Percentiles rank a stretch among this genome's conserved stretches.
phyloP scores from a whole-genome alignment of 148 eudicot genomes.

The Rhododendron williamsianum region DNA sequence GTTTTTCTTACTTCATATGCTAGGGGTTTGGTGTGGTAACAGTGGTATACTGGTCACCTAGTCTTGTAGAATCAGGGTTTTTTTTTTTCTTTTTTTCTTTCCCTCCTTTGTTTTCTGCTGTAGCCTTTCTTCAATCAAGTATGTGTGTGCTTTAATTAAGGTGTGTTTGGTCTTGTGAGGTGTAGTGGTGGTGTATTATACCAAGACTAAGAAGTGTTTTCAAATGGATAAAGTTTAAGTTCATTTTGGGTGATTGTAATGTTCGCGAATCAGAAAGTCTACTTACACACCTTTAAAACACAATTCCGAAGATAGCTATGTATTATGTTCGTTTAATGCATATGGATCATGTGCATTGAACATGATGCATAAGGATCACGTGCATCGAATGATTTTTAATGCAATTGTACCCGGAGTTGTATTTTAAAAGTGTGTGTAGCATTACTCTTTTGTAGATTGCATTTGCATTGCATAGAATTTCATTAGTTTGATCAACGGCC shows the following conservation, averaged over 20 bases:
- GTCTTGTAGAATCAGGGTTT: neutral
- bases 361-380: no score
- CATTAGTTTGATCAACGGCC: neutral
- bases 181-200: neutral
- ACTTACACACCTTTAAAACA: no score
- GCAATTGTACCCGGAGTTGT: no score
- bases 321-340: no score
- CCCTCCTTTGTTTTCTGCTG: neutral
- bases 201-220: neutral
- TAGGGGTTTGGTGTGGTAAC: conserved; percentile 9
- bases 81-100: neutral
- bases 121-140: neutral
- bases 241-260: neutral
- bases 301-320: no score
- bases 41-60: neutral
- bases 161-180: conserved; percentile 10
- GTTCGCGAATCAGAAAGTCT: neutral
- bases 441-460: neutral
- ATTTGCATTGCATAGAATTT: neutral
- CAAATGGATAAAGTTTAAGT: neutral
- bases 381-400: no score
- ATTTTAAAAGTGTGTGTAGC: no score
- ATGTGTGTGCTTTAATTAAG: conserved; percentile 11
- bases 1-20: neutral
- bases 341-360: no score